phyloP scores from a whole-genome alignment of 1,139 yeast species.

The Candida sanyaensis region DNA sequence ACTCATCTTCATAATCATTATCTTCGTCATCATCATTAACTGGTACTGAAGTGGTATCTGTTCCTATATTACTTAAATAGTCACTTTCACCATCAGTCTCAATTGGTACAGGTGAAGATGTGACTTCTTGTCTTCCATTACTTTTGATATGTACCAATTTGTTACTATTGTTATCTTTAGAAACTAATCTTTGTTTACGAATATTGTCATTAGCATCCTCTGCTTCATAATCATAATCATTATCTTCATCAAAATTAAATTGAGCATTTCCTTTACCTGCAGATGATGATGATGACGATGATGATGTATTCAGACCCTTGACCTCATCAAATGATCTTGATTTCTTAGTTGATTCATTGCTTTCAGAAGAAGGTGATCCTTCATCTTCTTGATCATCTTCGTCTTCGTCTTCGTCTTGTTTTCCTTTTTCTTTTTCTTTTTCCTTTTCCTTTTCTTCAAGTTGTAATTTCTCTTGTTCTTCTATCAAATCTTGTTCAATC shows the following conservation, averaged over 20 bases:
- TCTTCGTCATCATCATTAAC: constrained; percentile 73
- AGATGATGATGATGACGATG: not conserved
- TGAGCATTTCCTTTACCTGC: constrained; percentile 3
- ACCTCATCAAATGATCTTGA: constrained; percentile 8
- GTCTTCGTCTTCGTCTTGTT: too few relatives aligned
- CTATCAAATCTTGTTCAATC: constrained; percentile 3
- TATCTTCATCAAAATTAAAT: constrained; percentile 17
- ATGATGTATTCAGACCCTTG: not conserved
- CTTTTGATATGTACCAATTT: constrained; percentile 26
- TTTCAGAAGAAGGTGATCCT: constrained; percentile 3
- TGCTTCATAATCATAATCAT: constrained; percentile 19
- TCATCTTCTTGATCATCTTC: constrained; percentile 10
- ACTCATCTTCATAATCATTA: constrained; percentile 42
- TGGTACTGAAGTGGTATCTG: constrained; percentile 57
- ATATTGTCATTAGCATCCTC: constrained; percentile 22
- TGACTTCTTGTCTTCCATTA: constrained; percentile 23
- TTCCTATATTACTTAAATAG: constrained; percentile 26
- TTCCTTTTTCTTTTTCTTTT: too few relatives aligned
- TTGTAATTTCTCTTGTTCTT: constrained; percentile 13
- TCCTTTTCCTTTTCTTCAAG: constrained; percentile 8
- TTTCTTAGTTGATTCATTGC: constrained; percentile 13
- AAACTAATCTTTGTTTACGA: constrained; percentile 37
- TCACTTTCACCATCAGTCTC: constrained; percentile 12
- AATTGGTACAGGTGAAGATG: constrained; percentile 22
- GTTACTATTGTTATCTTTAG: constrained; percentile 27